Conservation (phyloP, 192 early-diverging fungal genomes). For the Mortierella alpina region DNA sequence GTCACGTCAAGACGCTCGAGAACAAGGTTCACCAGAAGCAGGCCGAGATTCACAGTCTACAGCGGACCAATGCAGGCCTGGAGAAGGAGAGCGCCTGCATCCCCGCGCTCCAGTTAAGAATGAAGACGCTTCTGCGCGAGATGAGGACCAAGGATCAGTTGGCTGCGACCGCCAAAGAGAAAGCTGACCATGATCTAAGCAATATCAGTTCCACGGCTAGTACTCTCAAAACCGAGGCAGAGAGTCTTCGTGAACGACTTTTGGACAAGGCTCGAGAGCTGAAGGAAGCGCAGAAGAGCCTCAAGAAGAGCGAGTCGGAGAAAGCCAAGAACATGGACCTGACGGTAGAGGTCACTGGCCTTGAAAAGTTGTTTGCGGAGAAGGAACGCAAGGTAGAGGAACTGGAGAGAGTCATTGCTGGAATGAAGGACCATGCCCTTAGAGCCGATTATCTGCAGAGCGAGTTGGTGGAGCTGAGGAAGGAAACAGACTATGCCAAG, state of each 20-base stretch:
- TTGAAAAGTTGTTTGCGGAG: conserved; percentile 17
- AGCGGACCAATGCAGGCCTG: neutral
- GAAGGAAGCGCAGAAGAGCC: neutral
- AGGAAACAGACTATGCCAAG: neutral
- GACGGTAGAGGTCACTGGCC: conserved; percentile 22
- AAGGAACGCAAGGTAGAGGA: conserved; percentile 10
- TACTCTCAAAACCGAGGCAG: conserved; percentile 15
- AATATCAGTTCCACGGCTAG: conserved; percentile 38
- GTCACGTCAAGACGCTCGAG: conserved; percentile 17
- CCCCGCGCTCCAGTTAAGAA: conserved; percentile 8
- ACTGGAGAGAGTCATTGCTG: conserved; percentile 16
- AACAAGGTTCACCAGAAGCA: conserved; percentile 12
- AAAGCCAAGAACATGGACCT: conserved; percentile 12
- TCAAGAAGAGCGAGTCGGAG: conserved; percentile 3
- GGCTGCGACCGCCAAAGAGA: neutral
- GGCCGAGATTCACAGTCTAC: conserved; percentile 2
- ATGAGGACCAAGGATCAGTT: conserved; percentile 10
- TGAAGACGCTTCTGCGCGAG: conserved; percentile 11
- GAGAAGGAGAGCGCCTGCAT: conserved; percentile 9
- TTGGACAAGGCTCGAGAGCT: conserved; percentile 8
- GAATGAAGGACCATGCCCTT: conserved; percentile 12
- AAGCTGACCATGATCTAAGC: conserved; percentile 7
- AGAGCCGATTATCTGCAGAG: neutral
- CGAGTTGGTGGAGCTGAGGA: conserved; percentile 19
- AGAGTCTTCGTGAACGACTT: conserved; percentile 23